Evolutionary conservation across 768 basidiomycete species (phyloP).

Genomic region (Suillus subalutaceus): DNA sequence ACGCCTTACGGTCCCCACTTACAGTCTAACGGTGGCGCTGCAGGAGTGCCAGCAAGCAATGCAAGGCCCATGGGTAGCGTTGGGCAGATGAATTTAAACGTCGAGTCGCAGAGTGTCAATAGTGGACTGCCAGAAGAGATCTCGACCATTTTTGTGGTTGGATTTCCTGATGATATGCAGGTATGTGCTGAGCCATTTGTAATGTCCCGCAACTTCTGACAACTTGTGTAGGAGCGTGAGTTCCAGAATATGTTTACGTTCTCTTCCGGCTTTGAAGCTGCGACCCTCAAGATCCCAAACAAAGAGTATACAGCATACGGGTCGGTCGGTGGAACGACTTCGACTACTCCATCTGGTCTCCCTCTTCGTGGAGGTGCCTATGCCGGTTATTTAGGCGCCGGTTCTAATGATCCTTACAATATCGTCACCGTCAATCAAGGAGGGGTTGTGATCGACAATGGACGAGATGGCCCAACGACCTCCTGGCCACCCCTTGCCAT

Average conservation of each 20-base stretch:
- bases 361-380: slow-evolving; percentile 39
- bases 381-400: slow-evolving; percentile 42
- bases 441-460: slow-evolving; percentile 79
- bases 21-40: slow-evolving; percentile 41
- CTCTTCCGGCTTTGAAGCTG: slow-evolving; percentile 93
- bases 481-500: slow-evolving; percentile 59
- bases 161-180: slow-evolving; percentile 99
- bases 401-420: slow-evolving; percentile 81
- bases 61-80: slow-evolving; percentile 32
- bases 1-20: slow-evolving; percentile 77
- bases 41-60: slow-evolving; percentile 22
- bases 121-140: slow-evolving; percentile 74
- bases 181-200: slow-evolving; percentile 47
- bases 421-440: slow-evolving; percentile 83
- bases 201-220: slow-evolving; percentile 18
- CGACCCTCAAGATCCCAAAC: slow-evolving; percentile 96
- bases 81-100: slow-evolving; percentile 28
- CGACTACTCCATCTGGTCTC: slow-evolving; percentile 32
- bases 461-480: slow-evolving; percentile 69
- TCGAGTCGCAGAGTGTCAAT: slow-evolving; percentile 26
- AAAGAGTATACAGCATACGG: slow-evolving; percentile 84
- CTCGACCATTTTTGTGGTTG: slow-evolving; percentile 96
- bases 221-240: slow-evolving; percentile 80
- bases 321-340: slow-evolving; percentile 37
- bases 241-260: slow-evolving; percentile 99